These are phyloP conservation scores for Kodamaea fukazawae DNA, from an alignment of 805 yeast species.

Conservation along the genomic window DNA sequence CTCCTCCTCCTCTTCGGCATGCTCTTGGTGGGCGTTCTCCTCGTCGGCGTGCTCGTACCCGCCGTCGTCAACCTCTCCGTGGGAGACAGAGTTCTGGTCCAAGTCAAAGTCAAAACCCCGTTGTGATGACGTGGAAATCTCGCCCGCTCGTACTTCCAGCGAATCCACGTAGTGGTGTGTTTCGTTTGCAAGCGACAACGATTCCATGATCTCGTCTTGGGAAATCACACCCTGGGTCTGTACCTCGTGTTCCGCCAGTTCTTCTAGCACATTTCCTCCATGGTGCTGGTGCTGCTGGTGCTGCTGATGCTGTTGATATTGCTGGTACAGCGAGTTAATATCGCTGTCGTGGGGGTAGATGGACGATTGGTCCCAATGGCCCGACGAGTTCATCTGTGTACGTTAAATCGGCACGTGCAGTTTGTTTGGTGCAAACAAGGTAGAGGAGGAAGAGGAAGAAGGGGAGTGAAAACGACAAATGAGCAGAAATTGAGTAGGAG, in stretches of 20 bases:
- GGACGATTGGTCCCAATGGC: slow-evolving; percentile 24
- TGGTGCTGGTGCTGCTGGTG: slow-evolving; percentile 1
- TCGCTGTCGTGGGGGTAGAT: slow-evolving; percentile 4
- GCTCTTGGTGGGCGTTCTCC: slow-evolving; percentile 10
- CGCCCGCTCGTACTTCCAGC: slow-evolving; percentile 2
- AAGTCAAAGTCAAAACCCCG: slow-evolving; percentile 17
- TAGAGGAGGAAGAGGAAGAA: too few species aligned
- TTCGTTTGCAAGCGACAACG: slow-evolving; percentile 17
- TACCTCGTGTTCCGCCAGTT: slow-evolving; percentile 19
- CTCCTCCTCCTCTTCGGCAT: slow-evolving; percentile 14
- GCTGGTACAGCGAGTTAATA: slow-evolving; percentile 6
- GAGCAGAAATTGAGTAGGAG: too few species aligned
- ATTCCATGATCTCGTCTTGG: slow-evolving; percentile 28
- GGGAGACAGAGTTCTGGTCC: slow-evolving; percentile 11
- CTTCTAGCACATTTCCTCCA: neutral
- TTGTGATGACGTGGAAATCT: slow-evolving; percentile 1
- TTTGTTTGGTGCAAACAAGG: too few species aligned
- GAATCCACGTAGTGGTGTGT: slow-evolving; percentile 5
- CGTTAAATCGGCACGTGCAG: too few species aligned
- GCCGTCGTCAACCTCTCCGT: slow-evolving; percentile 1
- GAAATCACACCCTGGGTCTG: slow-evolving; percentile 29
- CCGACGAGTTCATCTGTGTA: slow-evolving; percentile 29
- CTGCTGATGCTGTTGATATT: neutral
- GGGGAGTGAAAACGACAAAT: too few species aligned
- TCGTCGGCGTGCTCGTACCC: slow-evolving; percentile 8